Conservation (phyloP, 2,329 filamentous ascomycete species). For the Colletotrichum caudatum region DNA sequence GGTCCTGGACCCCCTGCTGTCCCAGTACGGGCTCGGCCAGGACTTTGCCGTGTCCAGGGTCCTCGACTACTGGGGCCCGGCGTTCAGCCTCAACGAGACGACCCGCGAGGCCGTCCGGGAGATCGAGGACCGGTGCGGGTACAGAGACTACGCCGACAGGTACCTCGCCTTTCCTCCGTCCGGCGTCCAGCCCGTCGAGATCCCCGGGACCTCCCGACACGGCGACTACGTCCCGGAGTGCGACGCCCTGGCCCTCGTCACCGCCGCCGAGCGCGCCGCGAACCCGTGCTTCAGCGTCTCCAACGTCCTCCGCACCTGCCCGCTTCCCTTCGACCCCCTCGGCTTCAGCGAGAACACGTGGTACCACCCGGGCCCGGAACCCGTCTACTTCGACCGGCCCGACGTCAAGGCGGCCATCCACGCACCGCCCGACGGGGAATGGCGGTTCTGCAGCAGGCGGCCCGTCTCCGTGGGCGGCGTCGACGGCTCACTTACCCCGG, state of each 20-base stretch:
- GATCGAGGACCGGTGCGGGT: constrained; percentile 70
- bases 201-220: constrained; percentile 55
- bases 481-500: constrained; percentile 45
- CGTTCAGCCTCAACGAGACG: constrained; percentile 73
- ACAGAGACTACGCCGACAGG: constrained; percentile 67
- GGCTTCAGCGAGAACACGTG: constrained; percentile 72
- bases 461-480: constrained; percentile 58
- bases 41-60: constrained; percentile 66
- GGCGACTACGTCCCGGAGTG: constrained; percentile 61
- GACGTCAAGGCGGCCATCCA: constrained; percentile 78
- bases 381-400: constrained; percentile 76
- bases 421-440: constrained; percentile 59
- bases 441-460: constrained; percentile 58
- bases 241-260: constrained; percentile 63
- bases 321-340: constrained; percentile 75
- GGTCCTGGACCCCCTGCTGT: constrained; percentile 78
- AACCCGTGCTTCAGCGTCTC: constrained; percentile 88
- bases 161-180: constrained; percentile 77
- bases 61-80: constrained; percentile 68
- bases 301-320: constrained; percentile 78
- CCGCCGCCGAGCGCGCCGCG: constrained; percentile 61
- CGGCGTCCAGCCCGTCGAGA: constrained; percentile 65
- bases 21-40: constrained; percentile 59
- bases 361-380: constrained; percentile 73
- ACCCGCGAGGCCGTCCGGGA: constrained; percentile 65